Evolutionary conservation across 2,329 filamentous ascomycete species (phyloP).

Genomic region (Diaporthe australafricana): DNA sequence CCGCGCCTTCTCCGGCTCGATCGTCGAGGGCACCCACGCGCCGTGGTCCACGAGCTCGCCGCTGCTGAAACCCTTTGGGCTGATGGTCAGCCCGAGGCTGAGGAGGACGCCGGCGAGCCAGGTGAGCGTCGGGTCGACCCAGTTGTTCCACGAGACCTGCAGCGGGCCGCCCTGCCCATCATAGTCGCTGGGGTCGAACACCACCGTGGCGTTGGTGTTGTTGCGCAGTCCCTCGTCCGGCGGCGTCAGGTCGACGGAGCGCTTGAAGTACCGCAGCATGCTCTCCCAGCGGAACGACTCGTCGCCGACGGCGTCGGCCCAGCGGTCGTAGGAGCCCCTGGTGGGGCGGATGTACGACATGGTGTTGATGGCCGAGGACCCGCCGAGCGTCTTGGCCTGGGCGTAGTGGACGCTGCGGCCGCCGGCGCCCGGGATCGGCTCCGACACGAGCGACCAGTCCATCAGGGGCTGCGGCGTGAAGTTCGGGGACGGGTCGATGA

Average conservation of each 20-base stretch:
- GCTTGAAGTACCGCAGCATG: conserved; percentile 33
- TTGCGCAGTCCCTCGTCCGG: conserved; percentile 1
- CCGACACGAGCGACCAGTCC: conserved; percentile 33
- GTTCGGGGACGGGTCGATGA: conserved; percentile 8
- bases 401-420: conserved; percentile 30
- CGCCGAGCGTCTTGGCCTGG: conserved; percentile 32
- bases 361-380: conserved; percentile 30
- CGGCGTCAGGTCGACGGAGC: conserved; percentile 23
- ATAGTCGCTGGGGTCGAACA: conserved; percentile 21
- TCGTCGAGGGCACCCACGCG: conserved; percentile 27
- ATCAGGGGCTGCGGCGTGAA: conserved; percentile 34
- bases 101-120: conserved; percentile 30
- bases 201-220: conserved; percentile 32
- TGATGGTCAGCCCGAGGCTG: conserved; percentile 28
- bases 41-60: conserved; percentile 26
- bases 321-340: conserved; percentile 18
- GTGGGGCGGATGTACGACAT: conserved; percentile 32
- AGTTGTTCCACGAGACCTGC: conserved; percentile 32
- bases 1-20: conserved; percentile 22
- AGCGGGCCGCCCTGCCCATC: conserved; percentile 26
- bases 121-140: conserved; percentile 31
- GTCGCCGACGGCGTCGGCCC: conserved; percentile 30
- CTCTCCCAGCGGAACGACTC: conserved; percentile 31
- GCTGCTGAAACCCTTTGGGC: conserved; percentile 24
- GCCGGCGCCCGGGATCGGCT: conserved; percentile 13